Evolutionary conservation across 257 asterid species (phyloP).

Genomic region (Nicotiana obtusifolia): DNA sequence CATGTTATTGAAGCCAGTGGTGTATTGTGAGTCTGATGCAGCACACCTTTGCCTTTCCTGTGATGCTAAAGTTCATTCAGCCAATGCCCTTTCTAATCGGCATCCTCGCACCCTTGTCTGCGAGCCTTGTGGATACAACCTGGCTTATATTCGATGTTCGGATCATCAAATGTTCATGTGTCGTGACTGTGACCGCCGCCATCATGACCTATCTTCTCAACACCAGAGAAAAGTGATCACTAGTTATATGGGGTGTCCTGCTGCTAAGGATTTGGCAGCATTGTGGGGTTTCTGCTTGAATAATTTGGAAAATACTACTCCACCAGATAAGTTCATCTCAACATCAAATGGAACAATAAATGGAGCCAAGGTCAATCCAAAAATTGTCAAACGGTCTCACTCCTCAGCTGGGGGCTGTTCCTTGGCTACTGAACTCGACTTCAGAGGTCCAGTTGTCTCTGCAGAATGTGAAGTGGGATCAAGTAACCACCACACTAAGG

Average conservation of each 20-base stretch:
- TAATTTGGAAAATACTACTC: conserved; percentile 18
- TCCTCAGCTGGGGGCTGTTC: conserved; percentile 13
- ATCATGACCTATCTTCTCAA: conserved; percentile 36
- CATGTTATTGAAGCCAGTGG: conserved; percentile 49
- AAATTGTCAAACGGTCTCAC: conserved; percentile 10
- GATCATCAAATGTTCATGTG: conserved; percentile 65
- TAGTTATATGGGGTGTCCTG: conserved; percentile 72
- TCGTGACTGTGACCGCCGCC: conserved; percentile 43
- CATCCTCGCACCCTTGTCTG: conserved; percentile 74
- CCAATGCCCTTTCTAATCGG: conserved; percentile 72
- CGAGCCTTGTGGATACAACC: conserved; percentile 43
- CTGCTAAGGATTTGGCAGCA: conserved; percentile 63
- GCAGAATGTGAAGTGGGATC: conserved; percentile 29
- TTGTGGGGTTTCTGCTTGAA: conserved; percentile 59
- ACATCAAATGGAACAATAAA: not conserved
- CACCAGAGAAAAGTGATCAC: conserved; percentile 42
- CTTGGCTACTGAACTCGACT: conserved; percentile 10
- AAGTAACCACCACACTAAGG: conserved; percentile 29
- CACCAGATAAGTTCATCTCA: conserved; percentile 15
- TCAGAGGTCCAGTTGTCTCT: conserved; percentile 5
- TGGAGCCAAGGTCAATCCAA: conserved; percentile 3
- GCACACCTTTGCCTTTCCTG: conserved; percentile 88
- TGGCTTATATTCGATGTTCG: conserved; percentile 47
- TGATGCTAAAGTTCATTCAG: conserved; percentile 83
- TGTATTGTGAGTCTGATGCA: conserved; percentile 76